Evolutionary conservation across 2,329 filamentous ascomycete genomes (phyloP), one percentile per base, ranked within the genome.

Genomic region (Pyrenophora tritici-repentis): DNA sequence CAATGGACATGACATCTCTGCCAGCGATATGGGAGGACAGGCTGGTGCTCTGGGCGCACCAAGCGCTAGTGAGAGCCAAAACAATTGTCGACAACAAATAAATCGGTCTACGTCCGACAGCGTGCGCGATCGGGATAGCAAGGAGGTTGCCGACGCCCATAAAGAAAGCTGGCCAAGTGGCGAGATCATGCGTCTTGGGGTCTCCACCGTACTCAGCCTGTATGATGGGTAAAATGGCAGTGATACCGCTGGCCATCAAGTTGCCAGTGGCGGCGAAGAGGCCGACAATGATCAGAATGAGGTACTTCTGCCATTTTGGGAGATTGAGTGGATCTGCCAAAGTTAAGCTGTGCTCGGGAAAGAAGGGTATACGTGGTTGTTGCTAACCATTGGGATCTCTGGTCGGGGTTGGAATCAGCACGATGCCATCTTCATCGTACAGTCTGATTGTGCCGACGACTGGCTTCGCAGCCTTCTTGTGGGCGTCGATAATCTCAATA

Each of bases 121-220:
- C 50, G 17, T 50, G 50, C 3, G 53, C 53, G 8, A 56, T 38
- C 6, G 53, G 53, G 9, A 56, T 56, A 1, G 53, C 53, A 13
- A 56, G 12, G 1, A 56, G 31, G 33, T 56, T 56, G 3, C 53
- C 53, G 13, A 56, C 35, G 10, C 53, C 53, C 53, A 56, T 56
- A 32, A 39, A 56, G 18, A 56, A 53, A 12, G 53, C 50, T n/a
- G 53, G 53, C 46, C 50, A 56, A 3, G 53, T 56, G 13, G 42
- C 38, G 12, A 56, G 42, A 26, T 56, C 53, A 24, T 48, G 42
- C 4, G 50, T 47, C 14, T 50, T 43, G 24, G 50, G 46, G 10
- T 56, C 39, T 3, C 50, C 42, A 17, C 26, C 22, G 26, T 56
- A 56, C 1, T 46, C 47, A 6, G 39, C 39, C 22, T 46, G 20